Base-by-base conservation (phyloP, 2,329 filamentous ascomycete species). In the Phialemonium atrogriseum region DNA sequence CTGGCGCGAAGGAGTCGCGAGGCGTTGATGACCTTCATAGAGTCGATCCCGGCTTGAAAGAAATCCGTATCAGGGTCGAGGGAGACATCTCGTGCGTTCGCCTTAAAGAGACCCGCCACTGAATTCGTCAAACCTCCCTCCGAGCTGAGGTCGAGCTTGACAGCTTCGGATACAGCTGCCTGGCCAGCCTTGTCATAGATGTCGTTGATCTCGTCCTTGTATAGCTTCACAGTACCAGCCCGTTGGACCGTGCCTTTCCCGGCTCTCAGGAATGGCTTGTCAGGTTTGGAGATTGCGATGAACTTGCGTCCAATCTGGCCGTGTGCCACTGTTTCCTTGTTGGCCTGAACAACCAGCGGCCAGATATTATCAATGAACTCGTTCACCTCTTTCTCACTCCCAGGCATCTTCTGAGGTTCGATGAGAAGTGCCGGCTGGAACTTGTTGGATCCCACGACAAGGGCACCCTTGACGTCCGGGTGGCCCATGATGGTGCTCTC, bases 381-480 rank as follows among this genome's bases (percentile, higher is more conserved):
- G 22, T 50, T 25, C 2, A 38, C 42, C 18, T 52, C 52, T 19
- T 47, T 25, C 1, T 46, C 37, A 11, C 17, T 45, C 19, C 44
- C 30, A 0, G 59, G 59, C 1, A 47, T 26, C 8, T 34, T 18
- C 7, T 32, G 14, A 3, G 65, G 64, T 37, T 73, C 70, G 23
- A 73, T 39, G 5, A 72, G 49, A 3, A 73, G 41, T 0, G 58
- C 61, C 0, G 68, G 52, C 40, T 71, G 62, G 41, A 72, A 66
- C 3, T 44, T 50, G 25, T 59, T 54, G 11, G 55, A 42, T 4
- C 69, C 69, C 0, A 69, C 61, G 1, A 71, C 60, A 1, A 70
- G 8, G 0, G 58, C 62, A 2, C 57, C 58, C 9, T 52, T 55
- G 20, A 70, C 40, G 2, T 49, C 39, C 0, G 59, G 55, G 26